phyloP scores from a whole-genome alignment of 108 stramenopile species.

The Skeletonema menzelii region DNA sequence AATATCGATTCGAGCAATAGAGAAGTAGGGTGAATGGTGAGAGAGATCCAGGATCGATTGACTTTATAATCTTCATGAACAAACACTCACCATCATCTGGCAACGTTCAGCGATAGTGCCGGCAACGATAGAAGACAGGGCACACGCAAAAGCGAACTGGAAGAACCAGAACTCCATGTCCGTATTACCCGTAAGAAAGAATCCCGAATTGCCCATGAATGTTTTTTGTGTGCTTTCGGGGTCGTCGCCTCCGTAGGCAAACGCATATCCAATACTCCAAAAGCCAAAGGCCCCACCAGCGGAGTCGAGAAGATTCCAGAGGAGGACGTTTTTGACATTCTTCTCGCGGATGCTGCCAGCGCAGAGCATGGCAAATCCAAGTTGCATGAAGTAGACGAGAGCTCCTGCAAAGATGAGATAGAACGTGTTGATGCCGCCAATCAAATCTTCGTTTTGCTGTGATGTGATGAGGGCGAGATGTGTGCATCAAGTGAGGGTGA shows the following conservation, averaged over 20 bases:
- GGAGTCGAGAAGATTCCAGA: slow-evolving; percentile 90
- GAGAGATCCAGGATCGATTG: no score
- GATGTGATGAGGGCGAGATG: not conserved
- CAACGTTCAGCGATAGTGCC: slow-evolving; percentile 77
- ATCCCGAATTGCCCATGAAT: slow-evolving; percentile 72
- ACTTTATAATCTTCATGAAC: no score
- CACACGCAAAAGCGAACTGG: slow-evolving; percentile 59
- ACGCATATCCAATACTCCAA: slow-evolving; percentile 84
- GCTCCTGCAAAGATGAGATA: slow-evolving; percentile 83
- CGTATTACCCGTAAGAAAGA: slow-evolving; percentile 52
- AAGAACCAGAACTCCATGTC: slow-evolving; percentile 57
- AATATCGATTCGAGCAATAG: no score
- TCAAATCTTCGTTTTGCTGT: slow-evolving; percentile 17
- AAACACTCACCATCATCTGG: slow-evolving; percentile 39
- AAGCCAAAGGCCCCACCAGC: slow-evolving; percentile 85
- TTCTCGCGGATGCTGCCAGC: slow-evolving; percentile 84
- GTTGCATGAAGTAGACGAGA: slow-evolving; percentile 93
- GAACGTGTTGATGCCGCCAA: slow-evolving; percentile 66
- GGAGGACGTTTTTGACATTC: slow-evolving; percentile 86
- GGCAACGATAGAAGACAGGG: slow-evolving; percentile 64
- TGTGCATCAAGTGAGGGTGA: not conserved
- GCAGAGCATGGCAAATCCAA: slow-evolving; percentile 90
- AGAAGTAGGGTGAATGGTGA: no score
- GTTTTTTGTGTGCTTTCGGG: slow-evolving; percentile 14
- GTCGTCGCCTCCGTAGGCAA: slow-evolving; percentile 69